phyloP scores from a whole-genome alignment of 352 stramenopile species.

The Globisporangium cylindrosporum region DNA sequence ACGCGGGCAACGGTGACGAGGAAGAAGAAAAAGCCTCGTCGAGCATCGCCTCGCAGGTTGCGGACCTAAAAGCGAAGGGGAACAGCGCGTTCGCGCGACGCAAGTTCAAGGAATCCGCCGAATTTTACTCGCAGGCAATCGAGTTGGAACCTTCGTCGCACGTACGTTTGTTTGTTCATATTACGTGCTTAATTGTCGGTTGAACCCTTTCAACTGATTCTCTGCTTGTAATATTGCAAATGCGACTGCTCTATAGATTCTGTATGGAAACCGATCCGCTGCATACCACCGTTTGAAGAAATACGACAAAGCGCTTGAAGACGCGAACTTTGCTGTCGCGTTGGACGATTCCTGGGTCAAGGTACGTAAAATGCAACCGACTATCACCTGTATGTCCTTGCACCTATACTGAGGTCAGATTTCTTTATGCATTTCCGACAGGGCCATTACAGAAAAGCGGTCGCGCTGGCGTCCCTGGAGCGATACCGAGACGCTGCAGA shows the following conservation, averaged over 20 bases:
- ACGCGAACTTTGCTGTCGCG: slow-evolving; percentile 60
- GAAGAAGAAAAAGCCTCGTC: slow-evolving; percentile 26
- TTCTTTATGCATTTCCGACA: slow-evolving; percentile 10
- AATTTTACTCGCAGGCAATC: slow-evolving; percentile 90
- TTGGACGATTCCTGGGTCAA: slow-evolving; percentile 79
- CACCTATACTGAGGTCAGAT: not conserved
- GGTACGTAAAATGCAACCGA: slow-evolving; percentile 17
- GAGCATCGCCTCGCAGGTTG: slow-evolving; percentile 9
- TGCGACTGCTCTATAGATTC: slow-evolving; percentile 38
- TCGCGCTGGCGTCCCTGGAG: slow-evolving; percentile 62
- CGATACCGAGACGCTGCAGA: slow-evolving; percentile 58
- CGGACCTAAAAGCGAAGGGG: slow-evolving; percentile 64
- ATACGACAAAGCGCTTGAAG: slow-evolving; percentile 55
- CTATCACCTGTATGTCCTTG: not conserved
- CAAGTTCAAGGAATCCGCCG: slow-evolving; percentile 75
- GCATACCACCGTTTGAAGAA: slow-evolving; percentile 73
- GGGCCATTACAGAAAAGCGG: slow-evolving; percentile 79
- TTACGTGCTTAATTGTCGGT: too few species aligned
- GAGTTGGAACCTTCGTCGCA: slow-evolving; percentile 63
- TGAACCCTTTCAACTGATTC: not conserved
- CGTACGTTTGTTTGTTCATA: slow-evolving; percentile 28
- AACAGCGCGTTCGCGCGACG: slow-evolving; percentile 74
- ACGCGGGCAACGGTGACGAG: slow-evolving; percentile 24
- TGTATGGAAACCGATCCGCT: slow-evolving; percentile 81
- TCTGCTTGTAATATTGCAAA: not conserved